Conservation (phyloP, 129 eudicot genomes). For the Flaveria robusta region DNA sequence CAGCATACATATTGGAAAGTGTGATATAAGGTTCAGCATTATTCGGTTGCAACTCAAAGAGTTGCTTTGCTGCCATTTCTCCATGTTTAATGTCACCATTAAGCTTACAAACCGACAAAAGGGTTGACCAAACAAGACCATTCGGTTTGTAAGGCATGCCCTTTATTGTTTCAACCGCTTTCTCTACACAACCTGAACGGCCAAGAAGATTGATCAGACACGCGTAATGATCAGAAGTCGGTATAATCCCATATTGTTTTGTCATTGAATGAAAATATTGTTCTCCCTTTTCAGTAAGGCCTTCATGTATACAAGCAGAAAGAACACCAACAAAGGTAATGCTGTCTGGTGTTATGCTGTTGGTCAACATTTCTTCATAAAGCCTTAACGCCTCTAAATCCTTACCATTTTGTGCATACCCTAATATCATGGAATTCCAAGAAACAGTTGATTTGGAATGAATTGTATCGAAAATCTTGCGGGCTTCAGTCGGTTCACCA, state of each 20-base stretch:
- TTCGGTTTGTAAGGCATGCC: slow-evolving; percentile 46
- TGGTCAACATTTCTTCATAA: slow-evolving; percentile 45
- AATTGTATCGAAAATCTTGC: slow-evolving; percentile 34
- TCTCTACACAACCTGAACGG: slow-evolving; percentile 35
- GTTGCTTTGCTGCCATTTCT: slow-evolving; percentile 46
- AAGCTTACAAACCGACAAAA: slow-evolving; percentile 47
- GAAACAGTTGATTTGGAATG: slow-evolving; percentile 41
- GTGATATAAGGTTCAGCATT: slow-evolving; percentile 59
- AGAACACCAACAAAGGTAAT: slow-evolving; percentile 54
- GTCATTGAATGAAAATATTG: slow-evolving; percentile 42
- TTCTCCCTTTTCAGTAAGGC: slow-evolving; percentile 39
- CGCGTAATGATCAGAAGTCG: slow-evolving; percentile 53
- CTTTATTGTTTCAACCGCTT: slow-evolving; percentile 36
- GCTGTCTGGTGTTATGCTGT: slow-evolving; percentile 46
- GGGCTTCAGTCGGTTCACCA: slow-evolving; percentile 45
- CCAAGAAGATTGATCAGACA: slow-evolving; percentile 54
- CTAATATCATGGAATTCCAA: slow-evolving; percentile 62
- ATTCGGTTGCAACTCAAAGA: slow-evolving; percentile 44
- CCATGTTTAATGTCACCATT: slow-evolving; percentile 42
- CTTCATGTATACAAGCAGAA: slow-evolving; percentile 56
- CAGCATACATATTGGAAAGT: slow-evolving; percentile 59
- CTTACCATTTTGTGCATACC: slow-evolving; percentile 48
- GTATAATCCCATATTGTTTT: slow-evolving; percentile 35
- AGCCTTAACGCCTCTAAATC: slow-evolving; percentile 41
- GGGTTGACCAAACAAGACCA: slow-evolving; percentile 59